These are phyloP conservation scores for Agaricales sp. DNA, from an alignment of 1,284 basidiomycete species.

Conservation along the genomic window DNA sequence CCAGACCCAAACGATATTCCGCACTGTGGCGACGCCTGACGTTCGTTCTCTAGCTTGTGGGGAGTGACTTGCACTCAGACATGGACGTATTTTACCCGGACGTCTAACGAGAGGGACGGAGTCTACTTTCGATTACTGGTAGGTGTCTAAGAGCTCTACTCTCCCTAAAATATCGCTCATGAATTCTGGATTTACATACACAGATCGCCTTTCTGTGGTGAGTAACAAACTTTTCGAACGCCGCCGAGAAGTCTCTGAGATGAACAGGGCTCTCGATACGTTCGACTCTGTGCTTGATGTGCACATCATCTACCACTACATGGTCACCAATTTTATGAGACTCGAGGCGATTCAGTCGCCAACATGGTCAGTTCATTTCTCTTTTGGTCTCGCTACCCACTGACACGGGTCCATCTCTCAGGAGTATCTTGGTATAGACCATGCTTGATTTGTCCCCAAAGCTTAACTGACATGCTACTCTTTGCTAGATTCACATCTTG, in stretches of 20 bases:
- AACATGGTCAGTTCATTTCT: slow-evolving; percentile 25
- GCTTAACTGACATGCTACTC: too few species aligned
- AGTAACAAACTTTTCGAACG: slow-evolving; percentile 8
- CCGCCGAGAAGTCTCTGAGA: neutral
- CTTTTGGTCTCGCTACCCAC: too few species aligned
- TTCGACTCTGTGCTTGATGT: slow-evolving; percentile 36
- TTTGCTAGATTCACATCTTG: neutral
- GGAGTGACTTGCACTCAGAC: slow-evolving; percentile 47
- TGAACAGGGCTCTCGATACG: slow-evolving; percentile 35
- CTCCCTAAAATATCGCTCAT: neutral
- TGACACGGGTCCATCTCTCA: too few species aligned
- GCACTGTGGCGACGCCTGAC: too few species aligned
- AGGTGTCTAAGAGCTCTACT: slow-evolving; percentile 11
- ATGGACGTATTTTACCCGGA: slow-evolving; percentile 36
- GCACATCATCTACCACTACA: slow-evolving; percentile 43
- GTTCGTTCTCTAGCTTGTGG: slow-evolving; percentile 33
- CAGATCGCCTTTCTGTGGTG: slow-evolving; percentile 35
- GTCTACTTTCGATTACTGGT: slow-evolving; percentile 29
- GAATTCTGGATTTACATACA: neutral
- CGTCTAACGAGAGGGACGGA: slow-evolving; percentile 23
- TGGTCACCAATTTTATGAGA: slow-evolving; percentile 38
- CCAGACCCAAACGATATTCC: slow-evolving; percentile 8
- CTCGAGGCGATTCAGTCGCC: slow-evolving; percentile 29
- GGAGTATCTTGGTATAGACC: too few species aligned
- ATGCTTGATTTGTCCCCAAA: too few species aligned